phyloP scores from a whole-genome alignment of 345 rosid genomes.

The Raphanus sativus region DNA sequence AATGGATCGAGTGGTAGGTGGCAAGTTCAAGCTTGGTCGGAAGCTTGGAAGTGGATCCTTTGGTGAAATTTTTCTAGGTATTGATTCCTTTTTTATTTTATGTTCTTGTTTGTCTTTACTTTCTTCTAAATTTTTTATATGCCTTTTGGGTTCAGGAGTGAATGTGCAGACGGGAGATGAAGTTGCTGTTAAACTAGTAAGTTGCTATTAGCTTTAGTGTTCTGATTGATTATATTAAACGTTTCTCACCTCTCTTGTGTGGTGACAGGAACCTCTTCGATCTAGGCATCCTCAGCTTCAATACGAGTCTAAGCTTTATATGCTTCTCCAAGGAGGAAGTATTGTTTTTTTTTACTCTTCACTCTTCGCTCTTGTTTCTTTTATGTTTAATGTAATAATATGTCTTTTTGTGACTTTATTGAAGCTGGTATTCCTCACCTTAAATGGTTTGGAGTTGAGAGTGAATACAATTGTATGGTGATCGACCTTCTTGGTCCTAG shows the following conservation, averaged over 20 bases:
- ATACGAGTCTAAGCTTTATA: slow-evolving; percentile 81
- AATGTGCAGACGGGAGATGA: slow-evolving; percentile 89
- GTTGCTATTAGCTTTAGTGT: slow-evolving; percentile 1
- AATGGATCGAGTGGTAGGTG: slow-evolving; percentile 57
- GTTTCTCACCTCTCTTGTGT: not conserved
- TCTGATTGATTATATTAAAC: not conserved
- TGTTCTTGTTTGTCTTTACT: not conserved
- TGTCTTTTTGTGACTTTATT: not conserved
- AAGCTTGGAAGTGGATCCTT: slow-evolving; percentile 98
- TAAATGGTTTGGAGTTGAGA: slow-evolving; percentile 91
- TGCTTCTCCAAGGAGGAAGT: slow-evolving; percentile 98
- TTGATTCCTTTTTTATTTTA: not conserved
- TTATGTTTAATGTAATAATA: not conserved
- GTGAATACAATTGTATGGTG: slow-evolving; percentile 79
- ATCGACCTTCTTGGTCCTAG: slow-evolving; percentile 94
- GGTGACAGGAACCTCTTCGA: slow-evolving; percentile 70
- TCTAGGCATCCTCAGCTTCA: slow-evolving; percentile 91
- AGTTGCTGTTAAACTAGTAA: slow-evolving; percentile 87
- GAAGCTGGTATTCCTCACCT: slow-evolving; percentile 86
- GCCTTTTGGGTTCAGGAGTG: slow-evolving; percentile 46
- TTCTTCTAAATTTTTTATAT: not conserved
- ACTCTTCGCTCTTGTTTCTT: not conserved
- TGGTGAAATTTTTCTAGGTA: slow-evolving; percentile 87
- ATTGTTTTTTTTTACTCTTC: slow-evolving; percentile 34
- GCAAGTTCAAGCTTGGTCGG: slow-evolving; percentile 89